Conservation (phyloP, 441 rosid species). For the Erodium texanum region DNA sequence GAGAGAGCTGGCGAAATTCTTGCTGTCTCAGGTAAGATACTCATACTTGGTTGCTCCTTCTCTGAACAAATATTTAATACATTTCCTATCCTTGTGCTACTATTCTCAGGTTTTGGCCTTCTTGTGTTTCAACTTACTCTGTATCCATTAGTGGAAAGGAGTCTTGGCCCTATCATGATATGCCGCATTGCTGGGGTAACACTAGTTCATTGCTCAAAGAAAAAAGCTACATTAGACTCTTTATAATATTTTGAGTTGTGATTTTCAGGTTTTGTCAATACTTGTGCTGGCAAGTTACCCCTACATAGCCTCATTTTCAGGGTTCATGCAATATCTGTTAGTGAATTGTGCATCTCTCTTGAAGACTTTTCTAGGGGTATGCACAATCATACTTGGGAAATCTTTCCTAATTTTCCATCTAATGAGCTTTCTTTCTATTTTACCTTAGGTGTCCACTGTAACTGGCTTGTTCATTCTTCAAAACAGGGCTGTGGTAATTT, state of each 20-base stretch:
- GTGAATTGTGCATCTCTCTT: neutral
- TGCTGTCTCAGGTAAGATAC: slow-evolving; percentile 48
- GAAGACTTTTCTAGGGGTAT: neutral
- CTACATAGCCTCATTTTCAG: neutral
- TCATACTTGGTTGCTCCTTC: too few species aligned
- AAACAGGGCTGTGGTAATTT: slow-evolving; percentile 2
- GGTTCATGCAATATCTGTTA: neutral
- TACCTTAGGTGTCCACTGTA: neutral
- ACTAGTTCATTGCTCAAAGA: too few species aligned
- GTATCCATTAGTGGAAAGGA: neutral
- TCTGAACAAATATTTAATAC: too few species aligned
- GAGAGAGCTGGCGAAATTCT: slow-evolving; percentile 67
- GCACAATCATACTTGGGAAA: neutral
- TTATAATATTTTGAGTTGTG: too few species aligned
- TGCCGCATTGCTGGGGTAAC: neutral
- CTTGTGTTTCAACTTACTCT: neutral
- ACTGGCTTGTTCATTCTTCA: neutral
- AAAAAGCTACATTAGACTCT: too few species aligned
- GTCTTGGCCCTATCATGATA: neutral
- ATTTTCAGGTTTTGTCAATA: neutral
- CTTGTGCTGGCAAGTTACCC: neutral
- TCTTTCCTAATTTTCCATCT: neutral
- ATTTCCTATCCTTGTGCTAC: too few species aligned
- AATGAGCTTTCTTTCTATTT: neutral
- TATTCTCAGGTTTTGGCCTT: neutral